Base-by-base conservation (phyloP, 78 protist species). In the Bodo saltans region DNA sequence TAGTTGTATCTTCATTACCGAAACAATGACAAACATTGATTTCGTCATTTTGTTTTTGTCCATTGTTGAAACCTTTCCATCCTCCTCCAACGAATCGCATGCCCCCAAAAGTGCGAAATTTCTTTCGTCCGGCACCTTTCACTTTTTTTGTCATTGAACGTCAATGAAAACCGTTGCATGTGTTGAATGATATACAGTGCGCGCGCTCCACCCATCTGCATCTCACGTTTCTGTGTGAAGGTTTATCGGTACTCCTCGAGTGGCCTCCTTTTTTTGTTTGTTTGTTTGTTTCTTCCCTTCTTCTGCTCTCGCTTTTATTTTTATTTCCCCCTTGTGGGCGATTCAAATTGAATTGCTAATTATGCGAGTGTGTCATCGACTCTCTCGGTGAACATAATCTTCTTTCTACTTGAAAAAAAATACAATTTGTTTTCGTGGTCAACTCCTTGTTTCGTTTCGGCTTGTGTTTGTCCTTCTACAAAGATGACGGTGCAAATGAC, bases 211-310 rank as follows among this genome's bases (percentile, higher is more conserved):
- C n/a, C n/a, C n/a, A n/a, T n/a, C n/a, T n/a, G n/a, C n/a, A 37
- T 35, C 35, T 72, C 75, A 32, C 26, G 40, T 26, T 25, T 25
- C 26, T 25, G n/a, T 72, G n/a, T 25, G 40, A 21, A 29, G n/a
- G n/a, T 72, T 72, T 26, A 72, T 72, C 26, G n/a, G 25, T 25
- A 23, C 75, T 26, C 75, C 75, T 26, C 75, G 23, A 23, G 40
- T 28, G 23, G 21, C 23, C 39, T 26, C 25, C 39, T 72, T 72
- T 32, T 32, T 72, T 32, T 72, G 23, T 72, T 72, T 72, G 23
- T 72, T 72, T 72, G n/a, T 25, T 72, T 72, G 23, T 72, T 72
- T 72, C 39, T 72, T 72, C 26, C n/a, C n/a, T n/a, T n/a, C n/a
- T n/a, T n/a, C n/a, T n/a, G n/a, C n/a, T n/a, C n/a, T 72, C 23